Percentiles rank a stretch among this genome's conserved stretches.
Evolutionary conservation across 805 yeast species (phyloP).

Genomic region (Metschnikowia bowlesiae): DNA sequence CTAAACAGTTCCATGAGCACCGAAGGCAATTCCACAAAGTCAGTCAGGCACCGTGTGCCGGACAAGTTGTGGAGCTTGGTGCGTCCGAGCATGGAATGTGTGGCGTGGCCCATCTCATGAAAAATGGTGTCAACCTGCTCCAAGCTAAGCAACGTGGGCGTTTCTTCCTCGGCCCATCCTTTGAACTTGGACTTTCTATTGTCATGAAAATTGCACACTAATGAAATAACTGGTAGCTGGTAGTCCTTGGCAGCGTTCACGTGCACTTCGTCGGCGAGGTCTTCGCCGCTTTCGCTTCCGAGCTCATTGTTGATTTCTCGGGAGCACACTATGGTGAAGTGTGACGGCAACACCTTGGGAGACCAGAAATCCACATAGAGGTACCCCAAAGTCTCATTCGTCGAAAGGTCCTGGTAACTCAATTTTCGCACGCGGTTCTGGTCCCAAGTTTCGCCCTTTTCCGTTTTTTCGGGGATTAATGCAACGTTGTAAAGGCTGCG

Average conservation of each 20-base stretch:
- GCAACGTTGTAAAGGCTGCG: conserved; percentile 69
- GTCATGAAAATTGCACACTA: conserved; percentile 73
- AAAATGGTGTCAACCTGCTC: conserved; percentile 89
- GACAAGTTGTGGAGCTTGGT: conserved; percentile 86
- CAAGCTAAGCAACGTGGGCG: conserved; percentile 57
- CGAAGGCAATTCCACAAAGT: conserved; percentile 94
- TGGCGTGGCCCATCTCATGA: conserved; percentile 99
- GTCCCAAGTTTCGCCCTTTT: conserved; percentile 83
- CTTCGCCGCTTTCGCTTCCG: conserved; percentile 26
- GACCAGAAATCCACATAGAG: conserved; percentile 86
- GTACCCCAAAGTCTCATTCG: conserved; percentile 60
- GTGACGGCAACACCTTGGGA: conserved; percentile 81
- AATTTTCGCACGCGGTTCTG: conserved; percentile 72
- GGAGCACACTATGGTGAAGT: conserved; percentile 94
- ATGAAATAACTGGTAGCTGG: conserved; percentile 86
- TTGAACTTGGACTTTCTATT: conserved; percentile 16
- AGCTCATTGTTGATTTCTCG: conserved; percentile 55
- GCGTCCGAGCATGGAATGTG: conserved; percentile 94
- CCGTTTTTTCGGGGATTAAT: conserved; percentile 60
- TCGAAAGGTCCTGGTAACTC: conserved; percentile 59
- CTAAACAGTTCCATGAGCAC: conserved; percentile 96
- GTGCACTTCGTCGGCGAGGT: conserved; percentile 25
- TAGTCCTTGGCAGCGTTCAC: conserved; percentile 45
- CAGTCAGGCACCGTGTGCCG: conserved; percentile 94
- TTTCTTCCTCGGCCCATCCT: conserved; percentile 21